phyloP scores from a whole-genome alignment of 495 filamentous ascomycete species.

The Pyronema domesticum region DNA sequence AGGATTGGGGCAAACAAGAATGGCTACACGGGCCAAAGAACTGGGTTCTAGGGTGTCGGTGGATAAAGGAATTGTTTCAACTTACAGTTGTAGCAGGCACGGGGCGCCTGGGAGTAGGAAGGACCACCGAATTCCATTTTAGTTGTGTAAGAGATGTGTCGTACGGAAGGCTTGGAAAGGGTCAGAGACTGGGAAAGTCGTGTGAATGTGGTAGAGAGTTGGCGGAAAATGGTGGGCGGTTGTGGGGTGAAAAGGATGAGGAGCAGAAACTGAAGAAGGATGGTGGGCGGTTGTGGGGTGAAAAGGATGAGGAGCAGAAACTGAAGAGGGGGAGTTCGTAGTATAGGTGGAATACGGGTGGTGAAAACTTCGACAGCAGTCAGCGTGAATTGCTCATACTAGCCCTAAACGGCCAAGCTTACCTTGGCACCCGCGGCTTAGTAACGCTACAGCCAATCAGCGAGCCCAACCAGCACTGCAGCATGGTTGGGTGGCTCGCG shows the following conservation, averaged over 20 bases:
- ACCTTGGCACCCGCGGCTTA: neutral
- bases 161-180: neutral
- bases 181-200: neutral
- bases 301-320: slow-evolving; percentile 13
- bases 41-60: slow-evolving; percentile 21
- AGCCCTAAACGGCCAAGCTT: neutral
- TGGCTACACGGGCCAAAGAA: neutral
- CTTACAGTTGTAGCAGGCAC: slow-evolving; percentile 71
- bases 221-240: slow-evolving; percentile 5
- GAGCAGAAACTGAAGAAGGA: slow-evolving; percentile 14
- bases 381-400: neutral
- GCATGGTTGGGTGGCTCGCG: neutral
- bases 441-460: neutral
- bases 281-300: slow-evolving; percentile 7
- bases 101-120: slow-evolving; percentile 13
- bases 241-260: slow-evolving; percentile 8
- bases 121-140: slow-evolving; percentile 30
- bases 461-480: neutral
- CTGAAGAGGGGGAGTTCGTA: slow-evolving; percentile 5
- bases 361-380: slow-evolving; percentile 6
- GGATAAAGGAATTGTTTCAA: slow-evolving; percentile 23
- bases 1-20: slow-evolving; percentile 3
- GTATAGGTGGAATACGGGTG: slow-evolving; percentile 7
- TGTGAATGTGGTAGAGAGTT: slow-evolving; percentile 6
- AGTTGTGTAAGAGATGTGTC: slow-evolving; percentile 13